Evolutionary conservation across 2,329 filamentous ascomycete genomes (phyloP).

Genomic region (Curvularia lunata): DNA sequence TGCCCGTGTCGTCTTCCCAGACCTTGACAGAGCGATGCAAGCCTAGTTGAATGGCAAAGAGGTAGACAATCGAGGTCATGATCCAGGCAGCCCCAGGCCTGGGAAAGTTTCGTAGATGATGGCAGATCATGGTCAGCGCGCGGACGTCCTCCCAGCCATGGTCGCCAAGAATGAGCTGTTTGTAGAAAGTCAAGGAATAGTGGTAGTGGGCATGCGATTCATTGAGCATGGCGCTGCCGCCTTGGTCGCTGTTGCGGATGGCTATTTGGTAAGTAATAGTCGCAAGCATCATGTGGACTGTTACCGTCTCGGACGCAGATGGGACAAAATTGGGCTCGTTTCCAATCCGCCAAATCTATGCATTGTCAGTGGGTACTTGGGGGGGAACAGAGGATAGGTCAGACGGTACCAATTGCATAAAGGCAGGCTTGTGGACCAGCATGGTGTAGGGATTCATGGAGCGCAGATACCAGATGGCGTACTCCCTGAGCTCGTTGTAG

Average conservation of each 20-base stretch:
- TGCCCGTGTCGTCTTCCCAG: constrained; percentile 55
- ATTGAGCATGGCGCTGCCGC: constrained; percentile 56
- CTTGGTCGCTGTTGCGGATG: constrained; percentile 65
- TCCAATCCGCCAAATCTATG: constrained; percentile 73
- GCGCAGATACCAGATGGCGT: constrained; percentile 77
- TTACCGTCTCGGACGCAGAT: constrained; percentile 68
- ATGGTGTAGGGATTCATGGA: constrained; percentile 75
- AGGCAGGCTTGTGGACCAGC: constrained; percentile 76
- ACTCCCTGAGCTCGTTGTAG: constrained; percentile 69
- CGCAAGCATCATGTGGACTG: constrained; percentile 79
- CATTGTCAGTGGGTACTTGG: constrained; percentile 4
- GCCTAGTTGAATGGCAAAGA: constrained; percentile 75
- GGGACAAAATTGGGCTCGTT: constrained; percentile 70
- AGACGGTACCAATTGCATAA: constrained; percentile 68
- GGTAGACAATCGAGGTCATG: constrained; percentile 68
- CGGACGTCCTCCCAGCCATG: constrained; percentile 72
- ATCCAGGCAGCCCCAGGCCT: constrained; percentile 78
- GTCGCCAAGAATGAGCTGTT: constrained; percentile 66
- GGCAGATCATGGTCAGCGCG: constrained; percentile 73
- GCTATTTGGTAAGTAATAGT: constrained; percentile 79
- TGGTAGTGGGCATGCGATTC: constrained; percentile 80
- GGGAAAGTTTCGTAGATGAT: constrained; percentile 77
- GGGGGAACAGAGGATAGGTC: too few species aligned
- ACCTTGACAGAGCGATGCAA: constrained; percentile 74
- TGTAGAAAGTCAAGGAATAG: constrained; percentile 72